Percentiles rank a stretch among this genome's conserved stretches.
These are phyloP conservation scores for Fusarium gaditjirri DNA, from an alignment of 2,329 filamentous ascomycete genomes.

Conservation along the genomic window DNA sequence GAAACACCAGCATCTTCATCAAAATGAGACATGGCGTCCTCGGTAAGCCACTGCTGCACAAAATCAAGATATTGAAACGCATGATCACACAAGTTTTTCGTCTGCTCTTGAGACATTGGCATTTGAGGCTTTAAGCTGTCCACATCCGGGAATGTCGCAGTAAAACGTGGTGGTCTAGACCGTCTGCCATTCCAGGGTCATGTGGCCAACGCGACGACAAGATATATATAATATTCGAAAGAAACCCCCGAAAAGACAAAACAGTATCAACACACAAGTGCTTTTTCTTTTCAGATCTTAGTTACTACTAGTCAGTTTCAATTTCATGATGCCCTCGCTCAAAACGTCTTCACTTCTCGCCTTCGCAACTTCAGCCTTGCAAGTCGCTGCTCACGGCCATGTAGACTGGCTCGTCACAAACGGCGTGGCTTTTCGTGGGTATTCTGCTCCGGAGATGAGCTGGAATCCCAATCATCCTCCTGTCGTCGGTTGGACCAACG, in stretches of 20 bases:
- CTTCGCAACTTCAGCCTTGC: background rate
- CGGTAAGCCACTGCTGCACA: background rate
- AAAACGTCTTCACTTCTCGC: background rate
- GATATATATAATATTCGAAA: background rate
- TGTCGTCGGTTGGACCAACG: conserved; percentile 39
- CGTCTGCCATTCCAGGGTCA: conserved; percentile 3
- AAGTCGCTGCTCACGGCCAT: conserved; percentile 36
- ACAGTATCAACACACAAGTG: no score
- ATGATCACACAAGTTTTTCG: background rate
- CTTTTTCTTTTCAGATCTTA: no score
- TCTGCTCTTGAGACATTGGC: background rate
- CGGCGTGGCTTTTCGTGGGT: conserved; percentile 37
- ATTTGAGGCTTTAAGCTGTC: background rate
- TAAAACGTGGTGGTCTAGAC: conserved; percentile 25
- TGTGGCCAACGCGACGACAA: conserved; percentile 1
- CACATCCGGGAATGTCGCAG: background rate
- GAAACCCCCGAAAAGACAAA: no score
- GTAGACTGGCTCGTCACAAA: conserved; percentile 42
- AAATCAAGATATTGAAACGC: background rate
- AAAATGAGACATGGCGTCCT: background rate
- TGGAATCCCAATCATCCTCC: conserved; percentile 37
- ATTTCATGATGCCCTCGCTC: conserved; percentile 5
- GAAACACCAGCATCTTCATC: background rate
- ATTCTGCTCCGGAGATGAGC: conserved; percentile 37
- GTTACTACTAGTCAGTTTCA: background rate